Evolutionary conservation across 1,139 yeast genomes (phyloP).

Genomic region (Hyphopichia burtonii): DNA sequence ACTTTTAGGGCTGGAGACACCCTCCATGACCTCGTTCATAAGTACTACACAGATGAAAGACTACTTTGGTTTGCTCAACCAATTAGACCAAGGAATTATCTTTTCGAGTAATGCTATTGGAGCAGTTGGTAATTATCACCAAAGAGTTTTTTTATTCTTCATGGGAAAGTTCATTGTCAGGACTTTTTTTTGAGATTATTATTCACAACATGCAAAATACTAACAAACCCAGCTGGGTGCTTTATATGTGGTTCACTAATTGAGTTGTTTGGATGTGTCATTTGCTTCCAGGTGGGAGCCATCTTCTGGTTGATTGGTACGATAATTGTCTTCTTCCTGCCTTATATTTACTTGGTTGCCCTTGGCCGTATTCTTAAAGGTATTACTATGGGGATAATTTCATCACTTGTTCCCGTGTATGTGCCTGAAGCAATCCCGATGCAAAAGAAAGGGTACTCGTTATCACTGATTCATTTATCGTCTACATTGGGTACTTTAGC

Average conservation of each 20-base stretch:
- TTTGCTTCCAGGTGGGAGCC: constrained; percentile 24
- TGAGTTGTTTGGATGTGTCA: constrained; percentile 28
- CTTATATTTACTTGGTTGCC: constrained; percentile 22
- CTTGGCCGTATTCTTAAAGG: constrained; percentile 33
- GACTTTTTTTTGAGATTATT: background rate
- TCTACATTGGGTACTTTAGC: constrained; percentile 21
- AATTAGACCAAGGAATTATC: constrained; percentile 26
- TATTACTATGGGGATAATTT: constrained; percentile 28
- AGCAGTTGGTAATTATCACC: constrained; percentile 24
- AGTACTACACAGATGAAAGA: constrained; percentile 19
- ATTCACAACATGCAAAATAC: background rate
- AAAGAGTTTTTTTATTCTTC: background rate
- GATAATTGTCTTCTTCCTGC: constrained; percentile 23
- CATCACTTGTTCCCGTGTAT: constrained; percentile 33
- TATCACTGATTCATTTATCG: constrained; percentile 21
- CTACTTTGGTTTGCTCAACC: constrained; percentile 21
- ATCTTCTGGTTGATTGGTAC: constrained; percentile 30
- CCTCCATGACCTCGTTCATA: constrained; percentile 25
- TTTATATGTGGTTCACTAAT: constrained; percentile 30
- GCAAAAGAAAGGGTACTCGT: constrained; percentile 19
- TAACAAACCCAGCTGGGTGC: constrained; percentile 28
- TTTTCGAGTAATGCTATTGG: constrained; percentile 32
- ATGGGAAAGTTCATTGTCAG: background rate
- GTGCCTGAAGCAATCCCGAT: constrained; percentile 28
- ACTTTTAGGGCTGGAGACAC: constrained; percentile 31